Evolutionary conservation across 192 early-diverging fungal genomes (phyloP).

Genomic region (Chytriomyces confervae): DNA sequence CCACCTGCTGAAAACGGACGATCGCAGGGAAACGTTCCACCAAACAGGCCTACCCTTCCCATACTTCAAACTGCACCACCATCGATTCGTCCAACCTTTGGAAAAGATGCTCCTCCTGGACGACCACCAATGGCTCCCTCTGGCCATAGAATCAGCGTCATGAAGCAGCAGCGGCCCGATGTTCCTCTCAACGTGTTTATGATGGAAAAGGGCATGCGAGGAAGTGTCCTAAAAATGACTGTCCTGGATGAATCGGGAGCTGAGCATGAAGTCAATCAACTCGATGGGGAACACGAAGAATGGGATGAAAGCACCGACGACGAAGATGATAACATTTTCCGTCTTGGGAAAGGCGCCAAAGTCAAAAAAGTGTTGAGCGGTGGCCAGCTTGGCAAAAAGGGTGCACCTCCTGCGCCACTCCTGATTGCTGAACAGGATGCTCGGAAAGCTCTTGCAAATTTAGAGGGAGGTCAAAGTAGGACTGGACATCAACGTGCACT

Average conservation of each 20-base stretch:
- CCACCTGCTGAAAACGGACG: neutral
- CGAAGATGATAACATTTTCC: slow-evolving; percentile 7
- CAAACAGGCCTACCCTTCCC: neutral
- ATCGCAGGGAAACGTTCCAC: neutral
- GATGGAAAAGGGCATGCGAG: slow-evolving; percentile 2
- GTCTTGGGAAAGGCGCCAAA: slow-evolving; percentile 22
- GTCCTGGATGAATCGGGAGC: neutral
- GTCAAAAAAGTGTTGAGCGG: slow-evolving; percentile 14
- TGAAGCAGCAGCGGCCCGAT: neutral
- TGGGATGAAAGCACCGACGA: slow-evolving; percentile 28
- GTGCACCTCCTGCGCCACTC: neutral
- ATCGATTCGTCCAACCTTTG: neutral
- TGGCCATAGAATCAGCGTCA: neutral
- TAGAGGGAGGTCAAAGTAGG: neutral
- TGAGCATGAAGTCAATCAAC: neutral
- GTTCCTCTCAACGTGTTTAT: neutral
- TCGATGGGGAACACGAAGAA: neutral
- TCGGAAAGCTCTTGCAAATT: neutral
- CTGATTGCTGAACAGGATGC: neutral
- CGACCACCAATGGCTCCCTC: neutral
- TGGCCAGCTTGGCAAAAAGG: neutral
- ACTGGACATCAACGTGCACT: no score
- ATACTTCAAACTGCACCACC: neutral
- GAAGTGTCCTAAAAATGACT: neutral
- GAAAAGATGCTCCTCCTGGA: neutral